These are phyloP conservation scores for Sordariomycetes sp. DNA, from an alignment of 2,329 filamentous ascomycete species.

Conservation along the genomic window DNA sequence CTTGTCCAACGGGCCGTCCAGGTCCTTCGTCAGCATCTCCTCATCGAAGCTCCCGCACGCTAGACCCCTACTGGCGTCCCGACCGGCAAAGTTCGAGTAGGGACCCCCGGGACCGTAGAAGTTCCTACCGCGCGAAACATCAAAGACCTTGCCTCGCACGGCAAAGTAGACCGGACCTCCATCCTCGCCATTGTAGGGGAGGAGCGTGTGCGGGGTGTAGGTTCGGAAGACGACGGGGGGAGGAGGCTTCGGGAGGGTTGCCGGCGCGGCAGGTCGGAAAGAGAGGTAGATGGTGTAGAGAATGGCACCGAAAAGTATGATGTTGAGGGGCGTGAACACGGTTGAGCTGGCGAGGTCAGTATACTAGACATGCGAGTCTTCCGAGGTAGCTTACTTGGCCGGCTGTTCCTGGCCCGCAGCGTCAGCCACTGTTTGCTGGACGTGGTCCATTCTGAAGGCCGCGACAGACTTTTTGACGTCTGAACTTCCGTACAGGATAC, in stretches of 20 bases:
- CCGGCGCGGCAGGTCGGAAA: constrained; percentile 37
- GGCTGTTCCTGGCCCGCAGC: neutral
- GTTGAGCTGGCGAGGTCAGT: neutral
- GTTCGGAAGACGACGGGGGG: constrained; percentile 55
- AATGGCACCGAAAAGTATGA: constrained; percentile 20
- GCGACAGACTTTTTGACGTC: too few relatives aligned
- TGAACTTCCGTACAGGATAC: too few relatives aligned
- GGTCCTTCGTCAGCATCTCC: constrained; percentile 87
- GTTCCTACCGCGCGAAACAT: constrained; percentile 77
- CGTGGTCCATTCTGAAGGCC: neutral
- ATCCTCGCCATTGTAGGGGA: constrained; percentile 73
- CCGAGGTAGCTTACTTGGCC: neutral
- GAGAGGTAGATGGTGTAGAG: constrained; percentile 50
- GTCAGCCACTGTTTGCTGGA: neutral
- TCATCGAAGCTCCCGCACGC: constrained; percentile 89
- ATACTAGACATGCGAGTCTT: neutral
- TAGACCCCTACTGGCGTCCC: constrained; percentile 81
- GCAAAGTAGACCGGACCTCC: constrained; percentile 74
- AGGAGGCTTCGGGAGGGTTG: constrained; percentile 39
- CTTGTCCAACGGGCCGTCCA: constrained; percentile 73
- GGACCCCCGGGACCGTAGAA: constrained; percentile 96
- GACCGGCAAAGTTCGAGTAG: constrained; percentile 91
- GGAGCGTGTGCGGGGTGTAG: constrained; percentile 72
- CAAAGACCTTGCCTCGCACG: constrained; percentile 86
- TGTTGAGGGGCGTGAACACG: constrained; percentile 8